Base-by-base conservation (phyloP, 2,329 filamentous ascomycete genomes). In the Calonectria hawksworthii region DNA sequence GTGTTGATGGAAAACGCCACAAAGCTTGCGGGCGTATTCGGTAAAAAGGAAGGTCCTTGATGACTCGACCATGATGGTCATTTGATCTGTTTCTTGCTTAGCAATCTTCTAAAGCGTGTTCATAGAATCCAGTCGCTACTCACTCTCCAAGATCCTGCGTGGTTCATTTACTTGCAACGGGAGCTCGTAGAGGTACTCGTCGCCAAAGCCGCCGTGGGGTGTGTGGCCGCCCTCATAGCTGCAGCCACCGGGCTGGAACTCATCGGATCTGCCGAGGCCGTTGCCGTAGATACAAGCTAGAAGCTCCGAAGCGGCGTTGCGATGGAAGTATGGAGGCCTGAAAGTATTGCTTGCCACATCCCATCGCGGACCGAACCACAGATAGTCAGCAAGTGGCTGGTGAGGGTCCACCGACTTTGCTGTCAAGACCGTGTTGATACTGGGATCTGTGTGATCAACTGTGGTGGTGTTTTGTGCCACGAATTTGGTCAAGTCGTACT, bases 351-450 rank as follows among this genome's bases (percentile, higher is more conserved):
- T 88, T 0, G 89, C 88, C 1, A 93, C 90, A 26, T 92, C 87
- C 92, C 92, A 94, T 34, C 91, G 87, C 0, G 92, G 92, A 0
- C 91, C 90, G 83, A 94, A 94, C 83, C 92, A 90, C 72, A 94
- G 88, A 77, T 94, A 93, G 83, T 94, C 93, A 1, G 89, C 89
- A 6, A 91, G 84, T 2, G 91, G 88, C 0, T 89, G 90, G 9
- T 89, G 88, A 0, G 89, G 86, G 68, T 88, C 86, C 18, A 84
- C 86, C 18, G 90, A 91, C 75, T 86, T 89, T 7, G 90, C 90
- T 1, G 92, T 93, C 7, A 93, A 85, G 2, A 94, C 92, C 2
- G 90, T 91, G 84, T 90, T 93, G 80, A 94, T 90, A 47, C 88
- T 90, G 0, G 93, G 92, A 78, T 94, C 92, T 5, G 90, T 91